Conservation (phyloP, 306 rosid genomes). For the Prunus fruticosa region DNA sequence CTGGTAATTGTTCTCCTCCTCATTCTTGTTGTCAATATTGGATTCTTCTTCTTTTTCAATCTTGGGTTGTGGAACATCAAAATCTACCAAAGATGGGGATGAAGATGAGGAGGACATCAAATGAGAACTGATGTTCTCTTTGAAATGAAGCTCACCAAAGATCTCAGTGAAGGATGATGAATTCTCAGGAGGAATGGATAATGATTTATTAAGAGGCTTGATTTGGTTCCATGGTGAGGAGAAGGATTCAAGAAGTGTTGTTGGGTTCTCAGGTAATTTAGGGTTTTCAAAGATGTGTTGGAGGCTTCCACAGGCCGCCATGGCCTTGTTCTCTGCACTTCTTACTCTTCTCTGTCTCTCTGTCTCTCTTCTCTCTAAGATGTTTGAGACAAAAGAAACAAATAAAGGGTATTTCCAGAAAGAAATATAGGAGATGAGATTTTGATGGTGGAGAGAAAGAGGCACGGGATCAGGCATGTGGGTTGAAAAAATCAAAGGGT, state of each 20-base stretch:
- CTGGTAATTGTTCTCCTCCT: conserved; percentile 4
- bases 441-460: conserved; percentile 30
- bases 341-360: neutral
- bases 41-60: neutral
- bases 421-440: neutral
- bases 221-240: conserved; percentile 57
- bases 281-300: conserved; percentile 71
- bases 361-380: neutral
- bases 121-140: conserved; percentile 32
- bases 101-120: conserved; percentile 20
- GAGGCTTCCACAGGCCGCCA: conserved; percentile 75
- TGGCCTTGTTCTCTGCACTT: conserved; percentile 28
- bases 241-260: conserved; percentile 57
- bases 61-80: conserved; percentile 1
- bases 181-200: neutral
- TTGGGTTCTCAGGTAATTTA: conserved; percentile 46
- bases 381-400: neutral
- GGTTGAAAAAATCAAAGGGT: conserved; percentile 33
- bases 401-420: neutral
- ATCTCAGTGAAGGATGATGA: conserved; percentile 63
- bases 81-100: conserved; percentile 20
- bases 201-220: conserved; percentile 25
- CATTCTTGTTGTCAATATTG: neutral
- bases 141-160: conserved; percentile 84
- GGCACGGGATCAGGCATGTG: conserved; percentile 49